These are phyloP conservation scores for Lunasporangiospora selenospora DNA, from an alignment of 192 early-diverging fungal species.

Conservation along the genomic window DNA sequence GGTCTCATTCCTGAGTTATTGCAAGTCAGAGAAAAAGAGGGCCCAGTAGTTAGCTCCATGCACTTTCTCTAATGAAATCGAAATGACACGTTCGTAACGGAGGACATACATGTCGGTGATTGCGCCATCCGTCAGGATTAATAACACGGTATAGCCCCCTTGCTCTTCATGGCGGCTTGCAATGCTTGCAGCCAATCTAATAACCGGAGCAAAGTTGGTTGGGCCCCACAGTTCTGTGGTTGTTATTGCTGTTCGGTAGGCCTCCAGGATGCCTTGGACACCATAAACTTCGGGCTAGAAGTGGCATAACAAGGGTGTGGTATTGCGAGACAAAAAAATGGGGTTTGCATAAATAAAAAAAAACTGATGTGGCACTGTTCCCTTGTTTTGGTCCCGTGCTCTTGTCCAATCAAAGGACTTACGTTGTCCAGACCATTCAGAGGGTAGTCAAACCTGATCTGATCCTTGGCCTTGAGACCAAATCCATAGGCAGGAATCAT, in stretches of 20 bases:
- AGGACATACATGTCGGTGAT: slow-evolving; percentile 34
- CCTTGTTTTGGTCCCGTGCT: too few species aligned
- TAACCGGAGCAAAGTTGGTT: slow-evolving; percentile 62
- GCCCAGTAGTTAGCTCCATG: too few species aligned
- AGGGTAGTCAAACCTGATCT: slow-evolving; percentile 54
- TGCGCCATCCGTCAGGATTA: slow-evolving; percentile 41
- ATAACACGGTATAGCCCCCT: slow-evolving; percentile 7
- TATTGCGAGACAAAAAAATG: background rate
- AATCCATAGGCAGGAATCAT: slow-evolving; percentile 61
- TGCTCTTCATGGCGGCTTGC: background rate
- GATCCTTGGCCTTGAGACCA: slow-evolving; percentile 53
- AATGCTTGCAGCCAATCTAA: slow-evolving; percentile 7
- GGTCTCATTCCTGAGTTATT: slow-evolving; percentile 49
- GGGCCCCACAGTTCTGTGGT: slow-evolving; percentile 54
- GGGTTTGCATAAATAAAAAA: background rate
- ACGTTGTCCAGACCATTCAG: slow-evolving; percentile 48
- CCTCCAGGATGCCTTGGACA: slow-evolving; percentile 54
- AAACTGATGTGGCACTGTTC: background rate
- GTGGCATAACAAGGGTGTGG: background rate
- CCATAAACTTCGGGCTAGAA: slow-evolving; percentile 60
- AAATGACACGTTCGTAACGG: too few species aligned
- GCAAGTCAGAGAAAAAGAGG: too few species aligned
- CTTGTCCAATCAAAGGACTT: slow-evolving; percentile 1
- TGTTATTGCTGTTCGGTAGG: slow-evolving; percentile 49
- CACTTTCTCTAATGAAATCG: too few species aligned